Evolutionary conservation across 73 alveolate species (phyloP).

Genomic region (Tetrahymena elliotti): DNA sequence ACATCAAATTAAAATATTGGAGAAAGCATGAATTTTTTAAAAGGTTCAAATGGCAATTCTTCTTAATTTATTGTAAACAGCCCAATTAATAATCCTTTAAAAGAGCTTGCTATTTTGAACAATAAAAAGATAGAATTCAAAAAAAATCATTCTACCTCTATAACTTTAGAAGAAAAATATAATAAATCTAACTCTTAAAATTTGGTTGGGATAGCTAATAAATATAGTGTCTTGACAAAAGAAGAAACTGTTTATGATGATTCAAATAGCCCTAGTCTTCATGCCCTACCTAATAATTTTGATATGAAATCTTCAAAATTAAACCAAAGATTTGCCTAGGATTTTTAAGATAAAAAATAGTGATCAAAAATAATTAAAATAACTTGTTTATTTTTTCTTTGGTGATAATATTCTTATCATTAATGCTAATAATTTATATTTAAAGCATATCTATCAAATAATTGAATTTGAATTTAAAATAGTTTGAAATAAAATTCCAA

Average conservation of each 20-base stretch:
- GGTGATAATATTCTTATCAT: too few relatives aligned
- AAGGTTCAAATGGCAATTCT: background rate
- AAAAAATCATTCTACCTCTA: background rate
- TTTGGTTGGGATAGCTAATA: background rate
- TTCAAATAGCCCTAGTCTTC: background rate
- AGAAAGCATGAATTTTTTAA: background rate
- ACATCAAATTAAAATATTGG: background rate
- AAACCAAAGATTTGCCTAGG: background rate
- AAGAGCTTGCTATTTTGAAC: background rate
- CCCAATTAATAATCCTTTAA: background rate
- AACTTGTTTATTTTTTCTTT: too few relatives aligned
- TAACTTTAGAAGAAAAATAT: background rate
- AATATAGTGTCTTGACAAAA: background rate
- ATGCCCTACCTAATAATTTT: background rate
- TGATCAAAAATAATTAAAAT: background rate
- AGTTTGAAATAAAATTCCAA: too few relatives aligned
- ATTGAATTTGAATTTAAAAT: too few relatives aligned
- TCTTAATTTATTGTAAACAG: background rate
- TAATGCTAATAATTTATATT: too few relatives aligned
- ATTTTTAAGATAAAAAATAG: background rate
- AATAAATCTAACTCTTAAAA: background rate
- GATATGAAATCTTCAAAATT: background rate
- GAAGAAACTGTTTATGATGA: background rate
- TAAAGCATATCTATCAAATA: too few relatives aligned
- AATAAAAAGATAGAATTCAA: background rate